Evolutionary conservation across 441 rosid species (phyloP), one percentile per base, ranked within the genome.

Genomic region (Euphorbia schlechtendalii): DNA sequence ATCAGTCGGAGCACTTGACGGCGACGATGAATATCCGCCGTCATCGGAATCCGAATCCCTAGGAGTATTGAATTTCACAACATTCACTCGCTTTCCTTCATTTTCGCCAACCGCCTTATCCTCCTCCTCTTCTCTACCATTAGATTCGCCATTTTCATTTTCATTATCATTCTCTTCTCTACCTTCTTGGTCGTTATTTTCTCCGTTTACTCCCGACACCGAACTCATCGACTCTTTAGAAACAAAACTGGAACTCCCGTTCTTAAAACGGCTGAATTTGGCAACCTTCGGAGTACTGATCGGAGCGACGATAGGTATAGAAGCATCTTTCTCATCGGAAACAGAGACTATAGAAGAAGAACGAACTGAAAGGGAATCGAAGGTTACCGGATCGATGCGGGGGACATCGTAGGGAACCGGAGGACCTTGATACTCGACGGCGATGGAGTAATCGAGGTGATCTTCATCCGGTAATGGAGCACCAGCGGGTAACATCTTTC

Each of bases 361-460:
- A 0, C 63, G 66, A 17, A 68, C 20, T 8, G 79, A 61, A 22
- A 65, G 57, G 0, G 79, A 56, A 12, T 74, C 66, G 11, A 74
- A 38, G 30, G 67, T 61, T 15, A 83, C 22, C 27, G 88, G 88
- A 66, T 83, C 81, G 21, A 78, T 61, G 9, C 73, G 68, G 5
- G 88, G 88, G 65, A 83, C 74, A 15, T 69, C 71, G 70, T 69
- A 78, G 40, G 80, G 43, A 21, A 83, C 25, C 0, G 85, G 80
- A 63, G n/a, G n/a, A n/a, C n/a, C n/a, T n/a, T n/a, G n/a, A n/a
- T n/a, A 83, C 43, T 74, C 81, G 12, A 83, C 63, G 3, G 85
- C 88, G 69, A 83, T 81, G 17, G 85, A 83, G 70, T 77, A 83
- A 70, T 83, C 88, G 55, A 83, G 85, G 30, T 79, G 83, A 8